Conservation (phyloP, 257 asterid species). For the Prunella vulgaris region DNA sequence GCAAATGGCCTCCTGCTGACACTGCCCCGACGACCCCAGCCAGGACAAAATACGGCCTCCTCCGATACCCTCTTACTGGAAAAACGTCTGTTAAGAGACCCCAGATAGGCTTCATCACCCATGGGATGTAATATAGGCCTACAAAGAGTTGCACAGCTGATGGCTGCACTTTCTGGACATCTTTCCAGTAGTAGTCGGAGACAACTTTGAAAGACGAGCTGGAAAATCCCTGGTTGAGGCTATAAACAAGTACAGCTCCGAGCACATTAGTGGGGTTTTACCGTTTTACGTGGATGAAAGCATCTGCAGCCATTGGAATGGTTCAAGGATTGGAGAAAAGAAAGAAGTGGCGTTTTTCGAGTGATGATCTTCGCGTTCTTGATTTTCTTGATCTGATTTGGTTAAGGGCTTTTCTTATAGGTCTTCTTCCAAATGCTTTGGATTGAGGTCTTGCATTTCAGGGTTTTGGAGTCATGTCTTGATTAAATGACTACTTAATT, state of each 20-base stretch:
- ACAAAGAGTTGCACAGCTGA: slow-evolving; percentile 51
- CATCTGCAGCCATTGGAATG: slow-evolving; percentile 64
- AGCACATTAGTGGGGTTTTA: slow-evolving; percentile 53
- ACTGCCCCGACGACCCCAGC: slow-evolving; percentile 38
- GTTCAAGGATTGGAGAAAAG: slow-evolving; percentile 25
- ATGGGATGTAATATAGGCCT: slow-evolving; percentile 56
- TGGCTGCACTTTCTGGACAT: slow-evolving; percentile 63
- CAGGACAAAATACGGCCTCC: slow-evolving; percentile 52
- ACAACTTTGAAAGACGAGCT: slow-evolving; percentile 51
- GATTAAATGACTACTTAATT: not conserved
- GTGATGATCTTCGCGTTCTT: not conserved
- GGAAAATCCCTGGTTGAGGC: slow-evolving; percentile 59
- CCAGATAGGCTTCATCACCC: slow-evolving; percentile 73
- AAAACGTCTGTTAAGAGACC: slow-evolving; percentile 58
- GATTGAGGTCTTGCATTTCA: slow-evolving; percentile 31
- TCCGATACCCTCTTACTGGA: slow-evolving; percentile 46
- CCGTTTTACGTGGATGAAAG: slow-evolving; percentile 36
- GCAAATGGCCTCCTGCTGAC: slow-evolving; percentile 28
- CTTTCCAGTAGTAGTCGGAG: slow-evolving; percentile 71
- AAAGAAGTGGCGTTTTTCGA: not conserved
- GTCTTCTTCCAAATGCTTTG: slow-evolving; percentile 17
- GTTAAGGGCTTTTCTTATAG: slow-evolving; percentile 18
- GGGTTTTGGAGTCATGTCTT: slow-evolving; percentile 8
- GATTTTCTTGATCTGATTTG: slow-evolving; percentile 9
- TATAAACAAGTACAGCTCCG: slow-evolving; percentile 48